phyloP scores from a whole-genome alignment of 805 yeast genomes.

The Sugiyamaella lignohabitans region DNA sequence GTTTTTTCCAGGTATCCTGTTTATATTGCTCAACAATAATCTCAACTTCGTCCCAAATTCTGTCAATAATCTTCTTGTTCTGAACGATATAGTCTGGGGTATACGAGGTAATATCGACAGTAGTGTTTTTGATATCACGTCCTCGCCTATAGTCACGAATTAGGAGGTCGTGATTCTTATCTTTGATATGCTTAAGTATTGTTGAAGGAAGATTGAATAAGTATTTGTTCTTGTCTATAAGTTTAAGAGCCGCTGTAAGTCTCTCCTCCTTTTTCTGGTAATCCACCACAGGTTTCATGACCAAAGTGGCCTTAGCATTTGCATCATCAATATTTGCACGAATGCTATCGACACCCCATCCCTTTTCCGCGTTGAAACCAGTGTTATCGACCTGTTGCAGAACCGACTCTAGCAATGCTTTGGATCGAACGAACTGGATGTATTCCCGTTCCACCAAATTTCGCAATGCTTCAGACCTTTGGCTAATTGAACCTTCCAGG shows the following conservation, averaged over 20 bases:
- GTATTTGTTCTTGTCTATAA: slow-evolving; percentile 46
- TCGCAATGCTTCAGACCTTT: slow-evolving; percentile 46
- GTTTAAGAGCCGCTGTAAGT: slow-evolving; percentile 42
- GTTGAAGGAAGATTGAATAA: slow-evolving; percentile 53
- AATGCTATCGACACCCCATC: slow-evolving; percentile 33
- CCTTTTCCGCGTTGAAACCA: slow-evolving; percentile 29
- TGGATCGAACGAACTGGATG: slow-evolving; percentile 56
- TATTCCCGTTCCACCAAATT: slow-evolving; percentile 52
- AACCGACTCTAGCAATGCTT: slow-evolving; percentile 56
- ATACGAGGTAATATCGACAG: slow-evolving; percentile 19
- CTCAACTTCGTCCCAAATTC: slow-evolving; percentile 54
- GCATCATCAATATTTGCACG: slow-evolving; percentile 40
- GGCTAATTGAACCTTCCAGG: slow-evolving; percentile 44
- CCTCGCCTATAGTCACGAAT: slow-evolving; percentile 53
- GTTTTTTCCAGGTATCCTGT: slow-evolving; percentile 44
- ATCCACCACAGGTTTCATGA: slow-evolving; percentile 54
- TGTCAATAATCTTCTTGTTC: slow-evolving; percentile 38
- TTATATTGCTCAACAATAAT: slow-evolving; percentile 49
- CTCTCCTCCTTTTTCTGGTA: slow-evolving; percentile 44
- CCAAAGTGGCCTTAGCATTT: slow-evolving; percentile 44
- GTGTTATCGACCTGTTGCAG: slow-evolving; percentile 45
- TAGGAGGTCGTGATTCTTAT: slow-evolving; percentile 52
- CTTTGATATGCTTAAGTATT: slow-evolving; percentile 38
- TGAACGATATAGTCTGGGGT: slow-evolving; percentile 22
- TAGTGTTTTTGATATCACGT: slow-evolving; percentile 27